Evolutionary conservation across 2,329 filamentous ascomycete species (phyloP).

Genomic region (Xylariaceae sp.): DNA sequence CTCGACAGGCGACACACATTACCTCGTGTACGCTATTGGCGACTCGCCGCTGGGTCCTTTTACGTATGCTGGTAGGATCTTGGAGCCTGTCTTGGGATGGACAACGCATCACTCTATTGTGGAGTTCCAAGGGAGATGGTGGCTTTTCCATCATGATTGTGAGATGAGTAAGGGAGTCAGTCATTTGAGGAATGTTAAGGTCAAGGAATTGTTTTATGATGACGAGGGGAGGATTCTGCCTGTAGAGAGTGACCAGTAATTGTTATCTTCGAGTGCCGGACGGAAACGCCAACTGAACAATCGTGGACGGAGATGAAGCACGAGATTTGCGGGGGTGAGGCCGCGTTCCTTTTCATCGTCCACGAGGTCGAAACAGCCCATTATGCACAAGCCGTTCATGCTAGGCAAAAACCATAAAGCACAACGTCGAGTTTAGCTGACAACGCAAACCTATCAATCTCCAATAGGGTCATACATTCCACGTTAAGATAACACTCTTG

Average conservation of each 20-base stretch:
- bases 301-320: no score
- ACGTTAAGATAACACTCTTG: no score
- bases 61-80: slow-evolving; percentile 64
- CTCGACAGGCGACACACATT: slow-evolving; percentile 75
- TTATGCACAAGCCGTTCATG: no score
- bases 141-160: slow-evolving; percentile 73
- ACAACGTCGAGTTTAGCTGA: no score
- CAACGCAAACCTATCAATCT: no score
- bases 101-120: slow-evolving; percentile 78
- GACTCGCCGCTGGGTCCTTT: slow-evolving; percentile 67
- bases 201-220: slow-evolving; percentile 71
- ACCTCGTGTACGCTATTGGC: slow-evolving; percentile 64
- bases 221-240: slow-evolving; percentile 57
- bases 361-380: no score
- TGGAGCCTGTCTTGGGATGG: slow-evolving; percentile 76
- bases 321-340: no score
- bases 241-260: slow-evolving; percentile 15
- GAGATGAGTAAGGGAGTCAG: slow-evolving; percentile 64
- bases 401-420: no score
- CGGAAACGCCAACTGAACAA: no score
- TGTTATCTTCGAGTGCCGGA: no score
- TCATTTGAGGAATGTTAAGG: slow-evolving; percentile 70
- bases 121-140: slow-evolving; percentile 69
- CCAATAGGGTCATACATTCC: no score
- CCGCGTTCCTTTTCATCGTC: no score